Percentiles rank a stretch among this genome's conserved stretches.
These are phyloP conservation scores for Petunia hybrid DNA, from an alignment of 305 asterid species.

Conservation along the genomic window DNA sequence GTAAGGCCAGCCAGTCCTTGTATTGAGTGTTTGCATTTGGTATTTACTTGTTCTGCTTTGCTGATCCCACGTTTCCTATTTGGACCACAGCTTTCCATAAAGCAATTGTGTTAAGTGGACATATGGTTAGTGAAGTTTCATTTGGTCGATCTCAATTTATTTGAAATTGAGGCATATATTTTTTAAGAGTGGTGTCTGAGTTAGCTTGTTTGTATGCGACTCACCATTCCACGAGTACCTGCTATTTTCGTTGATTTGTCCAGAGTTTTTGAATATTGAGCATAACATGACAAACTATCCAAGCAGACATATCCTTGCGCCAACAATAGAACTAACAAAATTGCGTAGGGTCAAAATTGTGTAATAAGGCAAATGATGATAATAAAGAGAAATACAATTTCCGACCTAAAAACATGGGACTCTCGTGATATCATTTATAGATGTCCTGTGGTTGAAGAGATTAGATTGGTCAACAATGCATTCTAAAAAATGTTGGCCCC, in stretches of 20 bases:
- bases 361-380: background rate
- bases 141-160: too few relatives aligned
- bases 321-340: background rate
- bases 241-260: too few relatives aligned
- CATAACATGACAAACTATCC: background rate
- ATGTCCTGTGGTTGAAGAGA: conserved; percentile 26
- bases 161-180: too few relatives aligned
- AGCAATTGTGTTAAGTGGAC: background rate
- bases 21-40: conserved; percentile 7
- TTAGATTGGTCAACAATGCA: conserved; percentile 29
- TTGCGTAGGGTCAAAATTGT: conserved; percentile 20
- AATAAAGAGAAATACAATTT: background rate
- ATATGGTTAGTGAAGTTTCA: too few relatives aligned
- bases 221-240: too few relatives aligned
- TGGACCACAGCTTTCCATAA: background rate
- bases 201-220: too few relatives aligned
- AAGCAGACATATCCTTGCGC: background rate
- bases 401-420: conserved; percentile 25
- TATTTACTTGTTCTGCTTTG: background rate
- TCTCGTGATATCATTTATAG: conserved; percentile 33
- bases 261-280: background rate
- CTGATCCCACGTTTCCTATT: background rate
- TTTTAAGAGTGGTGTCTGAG: too few relatives aligned
- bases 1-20: background rate
- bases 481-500: conserved; percentile 13